These are phyloP conservation scores for Penicillium egyptiacum DNA, from an alignment of 495 filamentous ascomycete genomes.

Conservation along the genomic window DNA sequence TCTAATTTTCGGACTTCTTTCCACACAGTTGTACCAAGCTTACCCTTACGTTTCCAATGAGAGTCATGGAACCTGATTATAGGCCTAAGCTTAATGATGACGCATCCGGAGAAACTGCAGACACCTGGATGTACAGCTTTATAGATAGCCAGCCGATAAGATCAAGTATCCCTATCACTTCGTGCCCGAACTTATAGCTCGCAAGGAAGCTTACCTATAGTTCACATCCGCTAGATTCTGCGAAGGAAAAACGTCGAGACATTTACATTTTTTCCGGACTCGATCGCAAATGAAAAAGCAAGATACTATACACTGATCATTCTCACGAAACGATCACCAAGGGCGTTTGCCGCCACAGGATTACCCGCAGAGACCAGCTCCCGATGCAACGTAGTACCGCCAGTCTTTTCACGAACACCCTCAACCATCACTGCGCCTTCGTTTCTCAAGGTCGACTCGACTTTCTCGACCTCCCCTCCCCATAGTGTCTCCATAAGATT, in stretches of 20 bases:
- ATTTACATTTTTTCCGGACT: too few species aligned
- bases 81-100: neutral
- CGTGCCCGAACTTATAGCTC: too few species aligned
- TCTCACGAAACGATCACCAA: conserved; percentile 33
- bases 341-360: conserved; percentile 31
- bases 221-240: too few species aligned
- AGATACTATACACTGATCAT: conserved; percentile 30
- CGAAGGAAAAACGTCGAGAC: too few species aligned
- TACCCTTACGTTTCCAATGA: neutral
- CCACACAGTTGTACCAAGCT: neutral
- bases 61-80: neutral
- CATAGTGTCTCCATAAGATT: conserved; percentile 32
- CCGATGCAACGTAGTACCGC: conserved; percentile 27
- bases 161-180: too few species aligned
- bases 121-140: too few species aligned
- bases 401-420: conserved; percentile 27
- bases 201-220: too few species aligned
- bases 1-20: neutral
- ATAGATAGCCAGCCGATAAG: too few species aligned
- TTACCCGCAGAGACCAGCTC: conserved; percentile 34
- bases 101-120: neutral
- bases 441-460: conserved; percentile 26
- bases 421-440: conserved; percentile 34
- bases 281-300: too few species aligned
- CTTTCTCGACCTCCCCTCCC: conserved; percentile 35